These are phyloP conservation scores for Hyphopichia burtonii DNA, from an alignment of 1,139 yeast species.

Conservation along the genomic window DNA sequence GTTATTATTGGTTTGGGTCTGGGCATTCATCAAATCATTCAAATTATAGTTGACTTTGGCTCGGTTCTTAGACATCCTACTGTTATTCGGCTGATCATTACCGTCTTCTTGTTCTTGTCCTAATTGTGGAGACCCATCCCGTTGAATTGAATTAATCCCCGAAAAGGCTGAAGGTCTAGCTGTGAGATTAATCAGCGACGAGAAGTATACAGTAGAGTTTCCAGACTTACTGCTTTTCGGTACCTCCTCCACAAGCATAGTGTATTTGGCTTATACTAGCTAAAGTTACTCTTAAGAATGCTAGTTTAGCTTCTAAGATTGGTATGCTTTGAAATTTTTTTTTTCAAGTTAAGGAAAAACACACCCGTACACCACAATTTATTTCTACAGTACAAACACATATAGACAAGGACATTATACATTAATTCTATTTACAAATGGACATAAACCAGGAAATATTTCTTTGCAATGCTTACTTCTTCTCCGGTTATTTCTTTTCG, in stretches of 20 bases:
- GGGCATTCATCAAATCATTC: conserved; percentile 46
- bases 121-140: neutral
- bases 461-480: too few species aligned
- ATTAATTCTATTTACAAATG: neutral
- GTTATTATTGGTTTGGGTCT: conserved; percentile 34
- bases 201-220: conserved; percentile 41
- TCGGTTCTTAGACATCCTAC: conserved; percentile 24
- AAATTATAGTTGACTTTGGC: conserved; percentile 48
- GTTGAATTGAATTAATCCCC: conserved; percentile 11
- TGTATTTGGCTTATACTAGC: too few species aligned
- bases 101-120: conserved; percentile 16
- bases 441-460: too few species aligned
- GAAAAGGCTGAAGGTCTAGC: conserved; percentile 32
- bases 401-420: neutral
- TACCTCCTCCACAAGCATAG: conserved; percentile 48
- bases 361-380: too few species aligned
- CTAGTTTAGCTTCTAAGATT: too few species aligned
- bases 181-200: conserved; percentile 43
- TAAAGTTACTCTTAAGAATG: neutral
- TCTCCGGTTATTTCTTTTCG: neutral
- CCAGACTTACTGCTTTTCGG: conserved; percentile 36
- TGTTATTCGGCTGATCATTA: conserved; percentile 16
- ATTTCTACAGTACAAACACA: too few species aligned
- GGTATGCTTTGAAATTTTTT: too few species aligned
- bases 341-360: too few species aligned